Percentiles rank a stretch among this genome's conserved stretches.
These are phyloP conservation scores for Ambrosiella xylebori DNA, from an alignment of 2,329 filamentous ascomycete species.

Conservation along the genomic window DNA sequence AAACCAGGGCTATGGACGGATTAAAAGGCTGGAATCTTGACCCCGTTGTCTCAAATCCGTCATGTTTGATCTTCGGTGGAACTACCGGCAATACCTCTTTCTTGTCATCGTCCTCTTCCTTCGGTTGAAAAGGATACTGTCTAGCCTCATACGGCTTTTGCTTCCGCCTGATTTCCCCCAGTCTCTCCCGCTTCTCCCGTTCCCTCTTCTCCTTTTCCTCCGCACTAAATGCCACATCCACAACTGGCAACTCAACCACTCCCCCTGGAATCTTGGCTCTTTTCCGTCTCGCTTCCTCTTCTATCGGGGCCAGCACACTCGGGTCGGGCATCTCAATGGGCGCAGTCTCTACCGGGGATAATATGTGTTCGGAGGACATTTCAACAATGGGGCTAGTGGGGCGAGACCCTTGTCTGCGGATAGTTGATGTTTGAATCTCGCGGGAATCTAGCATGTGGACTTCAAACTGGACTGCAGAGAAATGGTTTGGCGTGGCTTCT, in stretches of 20 bases:
- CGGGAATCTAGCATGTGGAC: conserved; percentile 22
- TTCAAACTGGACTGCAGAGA: conserved; percentile 3
- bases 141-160: conserved; percentile 6
- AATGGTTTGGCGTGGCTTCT: not conserved
- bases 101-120: not conserved
- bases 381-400: conserved; percentile 31
- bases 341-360: conserved; percentile 25
- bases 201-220: not conserved
- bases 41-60: not conserved
- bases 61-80: not conserved
- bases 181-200: conserved; percentile 7
- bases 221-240: not conserved
- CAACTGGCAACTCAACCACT: not conserved
- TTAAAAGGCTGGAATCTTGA: conserved; percentile 9
- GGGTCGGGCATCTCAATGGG: conserved; percentile 30
- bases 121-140: conserved; percentile 14
- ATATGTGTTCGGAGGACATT: conserved; percentile 27
- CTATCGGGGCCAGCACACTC: conserved; percentile 21
- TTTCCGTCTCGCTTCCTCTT: conserved; percentile 14
- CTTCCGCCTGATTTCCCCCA: not conserved
- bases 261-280: not conserved
- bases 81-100: not conserved
- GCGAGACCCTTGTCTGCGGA: conserved; percentile 17
- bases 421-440: conserved; percentile 18
- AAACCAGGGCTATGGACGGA: not conserved